Percentiles rank a stretch among this genome's conserved stretches.
phyloP scores from a whole-genome alignment of 148 eudicot species.

The Bassia scoparia region DNA sequence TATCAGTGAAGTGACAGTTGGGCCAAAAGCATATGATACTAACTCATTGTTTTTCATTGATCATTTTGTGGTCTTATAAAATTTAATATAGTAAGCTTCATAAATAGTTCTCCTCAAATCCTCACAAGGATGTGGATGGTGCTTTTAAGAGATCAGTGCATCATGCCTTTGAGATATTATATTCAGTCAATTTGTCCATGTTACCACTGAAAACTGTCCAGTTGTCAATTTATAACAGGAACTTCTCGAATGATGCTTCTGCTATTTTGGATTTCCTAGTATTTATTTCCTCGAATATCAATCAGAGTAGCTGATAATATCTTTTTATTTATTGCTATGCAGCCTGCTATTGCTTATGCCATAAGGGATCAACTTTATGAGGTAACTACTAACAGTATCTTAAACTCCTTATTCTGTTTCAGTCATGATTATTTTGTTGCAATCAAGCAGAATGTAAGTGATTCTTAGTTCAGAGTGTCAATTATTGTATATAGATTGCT shows the following conservation, averaged over 20 bases:
- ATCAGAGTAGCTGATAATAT: background rate
- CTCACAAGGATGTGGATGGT: no score
- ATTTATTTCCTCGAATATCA: background rate
- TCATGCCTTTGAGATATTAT: no score
- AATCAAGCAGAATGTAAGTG: background rate
- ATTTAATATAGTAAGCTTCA: no score
- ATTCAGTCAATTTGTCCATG: no score
- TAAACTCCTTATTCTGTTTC: background rate
- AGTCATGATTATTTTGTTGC: background rate
- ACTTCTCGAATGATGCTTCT: background rate
- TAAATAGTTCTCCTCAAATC: no score
- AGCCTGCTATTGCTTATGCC: conserved; percentile 95
- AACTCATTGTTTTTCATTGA: no score
- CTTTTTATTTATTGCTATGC: conserved; percentile 29
- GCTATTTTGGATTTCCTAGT: background rate
- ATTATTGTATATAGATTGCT: conserved; percentile 56
- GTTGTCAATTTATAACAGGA: no score
- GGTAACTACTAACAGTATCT: conserved; percentile 36
- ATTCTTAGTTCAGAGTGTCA: background rate
- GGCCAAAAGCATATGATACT: no score
- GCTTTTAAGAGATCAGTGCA: no score
- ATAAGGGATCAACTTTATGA: conserved; percentile 96
- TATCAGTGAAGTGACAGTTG: no score
- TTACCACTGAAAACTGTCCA: no score
- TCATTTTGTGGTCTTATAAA: no score